These are phyloP conservation scores for Daedaleopsis sinensis DNA, from an alignment of 768 basidiomycete genomes.

Conservation along the genomic window DNA sequence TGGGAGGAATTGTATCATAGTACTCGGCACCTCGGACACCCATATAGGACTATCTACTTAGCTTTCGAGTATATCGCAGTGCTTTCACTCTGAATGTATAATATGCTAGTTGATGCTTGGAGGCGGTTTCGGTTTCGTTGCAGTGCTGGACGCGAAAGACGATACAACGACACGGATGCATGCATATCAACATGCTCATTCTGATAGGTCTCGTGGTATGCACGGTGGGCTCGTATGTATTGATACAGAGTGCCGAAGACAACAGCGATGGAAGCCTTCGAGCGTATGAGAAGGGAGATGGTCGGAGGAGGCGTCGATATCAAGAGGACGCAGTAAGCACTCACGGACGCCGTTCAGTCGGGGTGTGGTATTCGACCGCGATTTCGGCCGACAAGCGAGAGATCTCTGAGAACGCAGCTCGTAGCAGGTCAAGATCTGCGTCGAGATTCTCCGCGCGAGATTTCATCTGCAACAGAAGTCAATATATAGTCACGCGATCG, in stretches of 20 bases:
- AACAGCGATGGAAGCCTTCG: not conserved
- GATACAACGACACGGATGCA: not conserved
- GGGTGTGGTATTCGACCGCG: conserved; percentile 6
- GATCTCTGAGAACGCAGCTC: conserved; percentile 83
- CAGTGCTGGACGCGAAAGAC: not conserved
- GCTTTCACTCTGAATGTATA: conserved; percentile 5
- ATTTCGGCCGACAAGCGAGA: conserved; percentile 64
- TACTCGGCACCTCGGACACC: not conserved
- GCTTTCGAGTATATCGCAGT: conserved; percentile 11
- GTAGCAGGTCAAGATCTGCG: conserved; percentile 78
- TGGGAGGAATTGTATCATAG: conserved; percentile 1
- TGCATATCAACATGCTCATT: not conserved
- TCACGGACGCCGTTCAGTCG: not conserved
- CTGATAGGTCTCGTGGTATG: too few species aligned
- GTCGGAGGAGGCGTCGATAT: too few species aligned
- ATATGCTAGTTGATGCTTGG: not conserved
- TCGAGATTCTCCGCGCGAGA: conserved; percentile 84
- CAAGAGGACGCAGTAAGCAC: too few species aligned
- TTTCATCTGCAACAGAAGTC: conserved; percentile 66
- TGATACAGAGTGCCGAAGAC: not conserved
- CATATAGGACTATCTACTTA: conserved; percentile 4
- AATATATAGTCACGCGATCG: not conserved
- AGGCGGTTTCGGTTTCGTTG: not conserved
- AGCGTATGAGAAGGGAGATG: too few species aligned
- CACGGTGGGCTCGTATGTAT: too few species aligned